Evolutionary conservation across 108 stramenopile genomes (phyloP), one percentile per base, ranked within the genome.

Genomic region (Parmales sp.): DNA sequence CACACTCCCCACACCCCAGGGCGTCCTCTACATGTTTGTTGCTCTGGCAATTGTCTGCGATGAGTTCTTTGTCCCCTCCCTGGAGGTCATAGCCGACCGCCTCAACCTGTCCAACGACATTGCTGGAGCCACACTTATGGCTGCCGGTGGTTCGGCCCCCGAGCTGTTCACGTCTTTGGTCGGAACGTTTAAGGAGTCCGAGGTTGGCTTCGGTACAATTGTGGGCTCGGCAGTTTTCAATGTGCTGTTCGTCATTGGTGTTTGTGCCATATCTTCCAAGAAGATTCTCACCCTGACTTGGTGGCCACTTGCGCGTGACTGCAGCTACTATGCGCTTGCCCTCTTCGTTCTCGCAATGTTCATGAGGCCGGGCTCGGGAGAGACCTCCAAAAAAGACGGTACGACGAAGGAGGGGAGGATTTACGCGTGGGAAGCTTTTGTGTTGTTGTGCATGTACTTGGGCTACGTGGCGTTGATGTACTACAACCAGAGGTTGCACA

Each of bases 71-170:
- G 71, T 72, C 18, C 65, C 65, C 4, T 29, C 66, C 18, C 46
- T 76, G 18, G 75, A 72, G 37, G 43, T 38, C 0, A 72, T 76
- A n/a, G 26, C 41, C n/a, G 13, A 45, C 38, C 13, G 60, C 2
- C 29, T 28, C 44, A 29, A 71, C 16, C 18, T 75, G 1, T 16
- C 11, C 22, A 38, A 48, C 41, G 74, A 75, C 38, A 70, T 75
- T 5, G 69, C 74, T 11, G 74, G 75, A 1, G 75, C 75, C 19
- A 76, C 75, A 28, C 65, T 76, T 1, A 76, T 76, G 75, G 75
- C 75, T 6, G 75, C 75, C n/a, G 75, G 75, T 31, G 71, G 71
- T 18, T 72, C 71, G 23, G 75, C 75, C n/a, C 75, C 75, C 18
- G 75, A 76, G 75, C 66, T 76, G 19, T 66, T 67, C 66, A 75